These are phyloP conservation scores for Candida maltosa DNA, from an alignment of 805 yeast species.

Conservation along the genomic window DNA sequence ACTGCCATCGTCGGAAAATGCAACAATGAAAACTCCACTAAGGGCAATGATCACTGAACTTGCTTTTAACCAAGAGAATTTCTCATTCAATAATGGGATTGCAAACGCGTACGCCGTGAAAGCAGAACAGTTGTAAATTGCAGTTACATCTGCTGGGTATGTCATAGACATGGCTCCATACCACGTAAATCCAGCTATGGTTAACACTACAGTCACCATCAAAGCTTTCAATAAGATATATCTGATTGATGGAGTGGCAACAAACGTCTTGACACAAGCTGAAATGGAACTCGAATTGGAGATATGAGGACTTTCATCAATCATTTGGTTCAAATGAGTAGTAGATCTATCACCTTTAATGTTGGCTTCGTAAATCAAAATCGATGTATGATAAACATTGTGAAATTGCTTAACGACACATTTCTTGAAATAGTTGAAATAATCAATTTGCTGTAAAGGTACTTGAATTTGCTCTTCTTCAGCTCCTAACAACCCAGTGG, in stretches of 20 bases:
- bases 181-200: slow-evolving; percentile 81
- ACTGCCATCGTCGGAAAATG: slow-evolving; percentile 57
- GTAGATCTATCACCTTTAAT: slow-evolving; percentile 34
- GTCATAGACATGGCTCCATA: slow-evolving; percentile 78
- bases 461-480: background rate
- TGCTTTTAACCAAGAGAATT: slow-evolving; percentile 59
- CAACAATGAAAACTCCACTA: slow-evolving; percentile 73
- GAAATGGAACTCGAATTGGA: slow-evolving; percentile 29
- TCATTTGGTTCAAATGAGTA: slow-evolving; percentile 27
- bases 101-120: slow-evolving; percentile 86
- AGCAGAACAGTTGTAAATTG: slow-evolving; percentile 87
- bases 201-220: slow-evolving; percentile 54
- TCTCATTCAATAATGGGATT: slow-evolving; percentile 67
- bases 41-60: slow-evolving; percentile 70
- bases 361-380: slow-evolving; percentile 39
- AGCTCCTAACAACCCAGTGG: slow-evolving; percentile 10
- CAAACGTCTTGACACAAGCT: slow-evolving; percentile 32
- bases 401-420: slow-evolving; percentile 40
- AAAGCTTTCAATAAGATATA: slow-evolving; percentile 45
- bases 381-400: slow-evolving; percentile 41
- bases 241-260: slow-evolving; percentile 42
- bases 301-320: slow-evolving; percentile 35
- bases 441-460: slow-evolving; percentile 10
- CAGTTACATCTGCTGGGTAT: slow-evolving; percentile 83
- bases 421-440: slow-evolving; percentile 29